Conservation (phyloP, 1,139 yeast species). For the Eremothecium gossypii region DNA sequence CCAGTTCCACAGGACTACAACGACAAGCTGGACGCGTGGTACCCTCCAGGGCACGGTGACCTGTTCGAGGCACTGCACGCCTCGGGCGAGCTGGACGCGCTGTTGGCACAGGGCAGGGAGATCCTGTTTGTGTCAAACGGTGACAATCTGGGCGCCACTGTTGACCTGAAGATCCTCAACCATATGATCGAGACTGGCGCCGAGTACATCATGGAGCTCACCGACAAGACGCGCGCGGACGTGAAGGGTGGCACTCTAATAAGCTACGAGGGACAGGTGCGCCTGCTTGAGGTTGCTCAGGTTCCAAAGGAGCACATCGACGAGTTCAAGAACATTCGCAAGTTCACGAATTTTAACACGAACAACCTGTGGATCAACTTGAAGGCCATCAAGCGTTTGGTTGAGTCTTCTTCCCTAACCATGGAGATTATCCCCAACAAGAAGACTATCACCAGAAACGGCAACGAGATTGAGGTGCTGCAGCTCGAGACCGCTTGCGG, state of each 20-base stretch:
- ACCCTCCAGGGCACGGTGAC: slow-evolving; percentile 99
- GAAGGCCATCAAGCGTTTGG: slow-evolving; percentile 85
- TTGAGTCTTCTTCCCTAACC: slow-evolving; percentile 73
- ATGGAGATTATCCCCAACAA: slow-evolving; percentile 94
- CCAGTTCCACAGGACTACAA: slow-evolving; percentile 80
- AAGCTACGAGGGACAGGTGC: slow-evolving; percentile 89
- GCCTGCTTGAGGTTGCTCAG: slow-evolving; percentile 95
- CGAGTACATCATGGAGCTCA: slow-evolving; percentile 95
- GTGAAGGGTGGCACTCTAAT: slow-evolving; percentile 99
- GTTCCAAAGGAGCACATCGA: slow-evolving; percentile 98
- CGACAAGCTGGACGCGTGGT: slow-evolving; percentile 82
- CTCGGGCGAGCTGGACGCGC: slow-evolving; percentile 85
- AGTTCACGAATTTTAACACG: slow-evolving; percentile 95
- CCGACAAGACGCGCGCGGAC: slow-evolving; percentile 98
- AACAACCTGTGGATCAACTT: slow-evolving; percentile 96
- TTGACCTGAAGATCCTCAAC: slow-evolving; percentile 78
- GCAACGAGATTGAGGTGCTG: slow-evolving; percentile 75
- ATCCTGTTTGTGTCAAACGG: slow-evolving; percentile 92
- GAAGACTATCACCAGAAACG: slow-evolving; percentile 66
- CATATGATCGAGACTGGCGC: slow-evolving; percentile 90
- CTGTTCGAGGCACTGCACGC: slow-evolving; percentile 82
- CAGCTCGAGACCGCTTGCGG: slow-evolving; percentile 99
- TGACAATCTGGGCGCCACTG: slow-evolving; percentile 97
- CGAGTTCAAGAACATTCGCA: slow-evolving; percentile 94
- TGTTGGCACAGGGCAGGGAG: slow-evolving; percentile 91